Conservation (phyloP, 805 yeast species). For the Tetrapisispora pingtungensis region DNA sequence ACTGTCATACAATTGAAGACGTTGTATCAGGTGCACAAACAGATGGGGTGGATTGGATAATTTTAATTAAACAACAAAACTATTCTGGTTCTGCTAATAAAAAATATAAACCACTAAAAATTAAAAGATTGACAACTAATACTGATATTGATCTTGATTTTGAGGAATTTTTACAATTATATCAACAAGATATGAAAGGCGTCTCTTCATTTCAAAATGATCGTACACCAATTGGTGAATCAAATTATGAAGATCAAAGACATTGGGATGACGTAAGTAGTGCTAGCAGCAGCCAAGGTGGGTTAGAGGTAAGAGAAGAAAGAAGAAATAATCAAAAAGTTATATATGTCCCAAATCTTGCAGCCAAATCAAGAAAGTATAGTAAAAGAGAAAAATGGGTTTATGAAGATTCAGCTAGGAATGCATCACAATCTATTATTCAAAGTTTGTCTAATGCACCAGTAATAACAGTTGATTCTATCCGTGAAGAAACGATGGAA, state of each 20-base stretch:
- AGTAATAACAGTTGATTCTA: conserved; percentile 63
- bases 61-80: conserved; percentile 62
- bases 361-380: conserved; percentile 66
- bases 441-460: conserved; percentile 56
- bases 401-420: conserved; percentile 60
- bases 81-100: conserved; percentile 30
- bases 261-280: conserved; percentile 25
- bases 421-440: conserved; percentile 46
- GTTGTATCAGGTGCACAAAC: conserved; percentile 48
- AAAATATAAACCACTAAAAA: conserved; percentile 65
- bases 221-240: conserved; percentile 11
- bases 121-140: conserved; percentile 50
- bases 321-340: conserved; percentile 39
- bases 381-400: conserved; percentile 72
- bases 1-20: conserved; percentile 50
- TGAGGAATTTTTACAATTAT: conserved; percentile 48
- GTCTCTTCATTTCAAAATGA: conserved; percentile 7
- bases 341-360: conserved; percentile 63
- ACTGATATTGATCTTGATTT: conserved; percentile 65
- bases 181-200: conserved; percentile 28
- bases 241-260: conserved; percentile 15
- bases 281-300: conserved; percentile 23
- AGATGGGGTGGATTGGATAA: conserved; percentile 69
- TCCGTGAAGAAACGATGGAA: conserved; percentile 73
- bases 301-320: conserved; percentile 12